Conservation (phyloP, 2,329 filamentous ascomycete species). For the Cordyceps javanica region DNA sequence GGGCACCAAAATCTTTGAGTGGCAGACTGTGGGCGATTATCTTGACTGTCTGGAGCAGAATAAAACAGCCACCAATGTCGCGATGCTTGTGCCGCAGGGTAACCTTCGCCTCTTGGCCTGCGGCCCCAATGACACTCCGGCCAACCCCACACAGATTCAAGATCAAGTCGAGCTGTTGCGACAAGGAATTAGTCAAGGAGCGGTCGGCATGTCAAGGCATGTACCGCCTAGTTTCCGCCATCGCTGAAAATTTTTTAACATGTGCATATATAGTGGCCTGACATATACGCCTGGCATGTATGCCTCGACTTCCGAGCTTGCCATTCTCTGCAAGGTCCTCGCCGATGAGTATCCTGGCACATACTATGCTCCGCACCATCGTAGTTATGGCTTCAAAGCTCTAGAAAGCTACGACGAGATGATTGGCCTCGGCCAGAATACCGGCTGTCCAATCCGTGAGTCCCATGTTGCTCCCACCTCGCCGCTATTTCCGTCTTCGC, state of each 20-base stretch:
- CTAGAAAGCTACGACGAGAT: conserved; percentile 22
- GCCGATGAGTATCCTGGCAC: conserved; percentile 19
- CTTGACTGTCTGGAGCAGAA: conserved; percentile 19
- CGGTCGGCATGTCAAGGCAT: conserved; percentile 21
- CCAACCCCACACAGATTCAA: conserved; percentile 16
- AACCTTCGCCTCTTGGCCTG: conserved; percentile 20
- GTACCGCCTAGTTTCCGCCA: not conserved
- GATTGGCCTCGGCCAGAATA: conserved; percentile 18
- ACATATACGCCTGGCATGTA: conserved; percentile 23
- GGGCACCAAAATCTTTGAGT: conserved; percentile 17
- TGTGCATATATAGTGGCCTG: conserved; percentile 14
- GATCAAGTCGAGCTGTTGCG: conserved; percentile 18
- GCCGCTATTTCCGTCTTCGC: not conserved
- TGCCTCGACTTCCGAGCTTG: conserved; percentile 21
- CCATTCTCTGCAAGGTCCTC: conserved; percentile 17
- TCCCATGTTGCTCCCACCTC: not conserved
- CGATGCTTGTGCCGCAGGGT: conserved; percentile 20
- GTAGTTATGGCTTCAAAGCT: conserved; percentile 19
- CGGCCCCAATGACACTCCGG: conserved; percentile 19
- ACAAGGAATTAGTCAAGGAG: conserved; percentile 19
- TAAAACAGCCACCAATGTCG: conserved; percentile 20
- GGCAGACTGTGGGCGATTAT: conserved; percentile 20
- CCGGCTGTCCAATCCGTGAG: conserved; percentile 21
- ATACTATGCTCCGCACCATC: conserved; percentile 21
- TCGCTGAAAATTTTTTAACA: not conserved